Evolutionary conservation across 1,284 basidiomycete genomes (phyloP).

Genomic region (Pseudozyma sp.): DNA sequence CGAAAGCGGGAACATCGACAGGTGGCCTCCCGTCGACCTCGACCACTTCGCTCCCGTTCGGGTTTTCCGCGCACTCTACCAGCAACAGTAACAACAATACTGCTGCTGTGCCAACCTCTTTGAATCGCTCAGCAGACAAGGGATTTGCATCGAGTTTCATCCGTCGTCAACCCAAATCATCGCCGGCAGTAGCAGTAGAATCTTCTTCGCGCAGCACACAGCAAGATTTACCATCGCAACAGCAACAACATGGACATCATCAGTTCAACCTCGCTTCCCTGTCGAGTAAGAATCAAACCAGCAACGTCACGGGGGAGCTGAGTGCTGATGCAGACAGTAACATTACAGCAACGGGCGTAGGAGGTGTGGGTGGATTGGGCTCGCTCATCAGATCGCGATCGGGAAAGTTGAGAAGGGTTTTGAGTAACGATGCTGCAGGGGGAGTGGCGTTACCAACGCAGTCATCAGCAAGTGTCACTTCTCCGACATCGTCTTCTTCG

Average conservation of each 20-base stretch:
- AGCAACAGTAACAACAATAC: background rate
- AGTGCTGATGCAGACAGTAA: background rate
- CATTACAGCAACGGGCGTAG: too few species aligned
- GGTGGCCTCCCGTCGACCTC: constrained; percentile 26
- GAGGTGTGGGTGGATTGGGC: background rate
- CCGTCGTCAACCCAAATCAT: too few species aligned
- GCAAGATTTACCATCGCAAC: background rate
- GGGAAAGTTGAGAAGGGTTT: constrained; percentile 6
- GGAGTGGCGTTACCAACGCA: too few species aligned
- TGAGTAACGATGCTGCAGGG: constrained; percentile 7
- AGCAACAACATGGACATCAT: constrained; percentile 24
- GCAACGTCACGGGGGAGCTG: background rate
- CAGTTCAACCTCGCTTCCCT: constrained; percentile 27
- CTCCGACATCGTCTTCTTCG: background rate
- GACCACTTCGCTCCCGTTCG: constrained; percentile 17
- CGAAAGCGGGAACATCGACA: background rate
- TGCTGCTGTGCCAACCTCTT: background rate
- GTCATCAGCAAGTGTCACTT: background rate
- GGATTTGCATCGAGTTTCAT: too few species aligned
- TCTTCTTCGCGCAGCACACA: background rate
- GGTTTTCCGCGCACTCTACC: constrained; percentile 7
- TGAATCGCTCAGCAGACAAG: too few species aligned
- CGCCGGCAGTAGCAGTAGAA: too few species aligned
- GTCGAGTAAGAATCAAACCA: too few species aligned
- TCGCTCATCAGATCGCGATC: constrained; percentile 23